phyloP scores from a whole-genome alignment of 2,329 filamentous ascomycete genomes.

The Fusarium domesticum region DNA sequence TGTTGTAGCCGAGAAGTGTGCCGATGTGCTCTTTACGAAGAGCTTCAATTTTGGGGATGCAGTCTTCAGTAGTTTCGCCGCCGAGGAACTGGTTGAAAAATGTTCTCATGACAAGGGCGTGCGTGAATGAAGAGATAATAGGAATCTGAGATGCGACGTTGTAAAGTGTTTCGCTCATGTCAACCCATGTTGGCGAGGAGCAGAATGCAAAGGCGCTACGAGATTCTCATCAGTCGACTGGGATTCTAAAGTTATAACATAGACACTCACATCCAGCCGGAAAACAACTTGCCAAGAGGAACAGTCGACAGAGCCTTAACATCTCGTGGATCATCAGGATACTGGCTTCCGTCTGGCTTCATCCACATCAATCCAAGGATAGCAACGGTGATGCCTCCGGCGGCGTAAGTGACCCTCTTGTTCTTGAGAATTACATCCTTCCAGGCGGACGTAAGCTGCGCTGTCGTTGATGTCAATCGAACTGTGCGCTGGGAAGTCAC shows the following conservation, averaged over 20 bases:
- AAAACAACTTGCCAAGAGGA: constrained; percentile 3
- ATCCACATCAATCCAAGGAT: constrained; percentile 1
- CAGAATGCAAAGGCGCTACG: constrained; percentile 20
- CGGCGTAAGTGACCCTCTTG: background rate
- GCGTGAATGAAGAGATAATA: constrained; percentile 13
- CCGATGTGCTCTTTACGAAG: constrained; percentile 13
- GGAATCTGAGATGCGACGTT: constrained; percentile 13
- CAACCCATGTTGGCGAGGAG: constrained; percentile 21
- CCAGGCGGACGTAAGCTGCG: background rate
- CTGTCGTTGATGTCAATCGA: background rate
- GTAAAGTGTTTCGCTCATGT: constrained; percentile 19
- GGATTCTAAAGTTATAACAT: background rate
- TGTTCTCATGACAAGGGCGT: constrained; percentile 14
- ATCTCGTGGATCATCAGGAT: constrained; percentile 2
- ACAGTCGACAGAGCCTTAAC: constrained; percentile 4
- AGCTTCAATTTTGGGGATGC: constrained; percentile 18
- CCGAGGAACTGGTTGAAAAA: constrained; percentile 24
- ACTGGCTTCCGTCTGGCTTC: constrained; percentile 1
- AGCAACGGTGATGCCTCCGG: background rate
- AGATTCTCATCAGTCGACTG: background rate
- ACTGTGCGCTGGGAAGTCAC: background rate
- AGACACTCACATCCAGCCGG: constrained; percentile 7
- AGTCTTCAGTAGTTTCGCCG: constrained; percentile 10
- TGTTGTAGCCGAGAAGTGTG: constrained; percentile 22
- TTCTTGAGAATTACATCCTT: background rate